Evolutionary conservation across 1,284 basidiomycete species (phyloP).

Genomic region (Peniophora sp.): DNA sequence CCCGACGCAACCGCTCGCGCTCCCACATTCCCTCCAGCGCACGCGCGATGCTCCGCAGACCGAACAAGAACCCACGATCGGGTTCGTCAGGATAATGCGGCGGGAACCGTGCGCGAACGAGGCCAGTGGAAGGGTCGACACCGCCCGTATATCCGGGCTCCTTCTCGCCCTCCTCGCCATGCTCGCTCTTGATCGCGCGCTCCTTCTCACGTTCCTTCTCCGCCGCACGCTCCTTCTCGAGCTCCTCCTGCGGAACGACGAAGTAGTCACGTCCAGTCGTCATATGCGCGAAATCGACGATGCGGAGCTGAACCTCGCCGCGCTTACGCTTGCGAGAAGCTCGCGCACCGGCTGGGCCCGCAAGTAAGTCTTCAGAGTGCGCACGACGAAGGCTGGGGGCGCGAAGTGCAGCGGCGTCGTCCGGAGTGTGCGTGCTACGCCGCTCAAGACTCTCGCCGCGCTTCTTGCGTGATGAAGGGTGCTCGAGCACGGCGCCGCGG

Average conservation of each 20-base stretch:
- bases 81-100: constrained; percentile 85
- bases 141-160: constrained; percentile 70
- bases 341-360: constrained; percentile 55
- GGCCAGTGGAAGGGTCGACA: constrained; percentile 70
- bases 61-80: constrained; percentile 92
- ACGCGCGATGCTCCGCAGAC: constrained; percentile 75
- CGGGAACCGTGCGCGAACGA: constrained; percentile 84
- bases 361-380: constrained; percentile 68
- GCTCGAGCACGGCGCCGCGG: constrained; percentile 50
- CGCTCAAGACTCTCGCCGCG: constrained; percentile 75
- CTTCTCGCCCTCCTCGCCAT: constrained; percentile 53
- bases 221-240: constrained; percentile 15
- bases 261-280: constrained; percentile 93
- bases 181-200: constrained; percentile 15
- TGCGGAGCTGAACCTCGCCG: constrained; percentile 91
- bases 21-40: constrained; percentile 80
- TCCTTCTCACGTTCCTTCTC: constrained; percentile 25
- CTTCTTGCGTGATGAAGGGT: constrained; percentile 63
- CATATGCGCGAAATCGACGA: constrained; percentile 99
- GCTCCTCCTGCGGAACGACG: constrained; percentile 43
- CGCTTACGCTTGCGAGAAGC: constrained; percentile 58
- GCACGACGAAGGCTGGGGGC: constrained; percentile 53
- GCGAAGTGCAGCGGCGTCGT: constrained; percentile 24
- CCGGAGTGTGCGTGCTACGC: constrained; percentile 25
- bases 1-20: constrained; percentile 64